Evolutionary conservation across 305 asterid genomes (phyloP), one percentile per base, ranked within the genome.

Genomic region (Ajuga reptans): DNA sequence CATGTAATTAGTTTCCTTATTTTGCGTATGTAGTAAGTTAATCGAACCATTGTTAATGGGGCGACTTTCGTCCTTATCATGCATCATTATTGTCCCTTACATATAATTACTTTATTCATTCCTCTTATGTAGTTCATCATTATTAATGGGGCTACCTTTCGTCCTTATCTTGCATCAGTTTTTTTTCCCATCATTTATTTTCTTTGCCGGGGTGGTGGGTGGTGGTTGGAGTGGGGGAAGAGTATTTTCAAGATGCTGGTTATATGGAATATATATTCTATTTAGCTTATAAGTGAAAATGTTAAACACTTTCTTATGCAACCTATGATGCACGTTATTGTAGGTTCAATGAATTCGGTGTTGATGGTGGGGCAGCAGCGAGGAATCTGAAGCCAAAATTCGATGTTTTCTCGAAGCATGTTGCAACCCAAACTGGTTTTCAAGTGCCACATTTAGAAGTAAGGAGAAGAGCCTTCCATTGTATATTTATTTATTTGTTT

Each of bases 291-390:
- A 7, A 34, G 21, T 52, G 42, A 37, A 17, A 50, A 5, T 39
- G 31, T 16, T 36, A 29, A 39, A 41, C 62, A 43, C 45, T 71
- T 47, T 62, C 69, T 69, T 47, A 37, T 75, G 76, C 53, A 52
- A 63, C 57, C 50, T 59, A 42, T 27, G 9, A 12, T 27, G 6
- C 10, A 59, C 37, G 18, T 73, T 8, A 31, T 21, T 54, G 31
- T 54, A 92, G 98, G 87, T 85, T 85, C 81, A 86, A 46, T 73
- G 96, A 84, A 75, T 87, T 92, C 27, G 95, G 96, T 4, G 73
- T 49, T 62, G 94, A 92, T 82, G 96, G 98, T 21, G 96, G 98
- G 54, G 84, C 87, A 12, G 92, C 92, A 6, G 96, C 89, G 4
- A 82, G 76, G 77, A 68, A 83, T 14, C 73, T 89, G 65, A 74